Evolutionary conservation across 495 filamentous ascomycete species (phyloP), one percentile per base, ranked within the genome.

Genomic region (Neurospora sp.): DNA sequence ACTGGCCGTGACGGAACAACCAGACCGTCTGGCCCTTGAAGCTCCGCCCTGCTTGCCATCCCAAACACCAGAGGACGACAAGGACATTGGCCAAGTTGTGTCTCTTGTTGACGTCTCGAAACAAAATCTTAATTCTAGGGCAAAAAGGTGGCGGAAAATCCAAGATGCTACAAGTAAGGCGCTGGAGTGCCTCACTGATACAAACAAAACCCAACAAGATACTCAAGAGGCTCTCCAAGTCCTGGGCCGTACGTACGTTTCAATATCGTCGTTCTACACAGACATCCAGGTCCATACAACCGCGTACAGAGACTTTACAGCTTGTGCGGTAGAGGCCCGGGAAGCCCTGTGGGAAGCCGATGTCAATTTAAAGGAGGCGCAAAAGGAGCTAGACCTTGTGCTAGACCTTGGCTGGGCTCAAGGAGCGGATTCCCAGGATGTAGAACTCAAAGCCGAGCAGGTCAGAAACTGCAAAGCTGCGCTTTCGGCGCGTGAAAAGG

Each of bases 201-300:
- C 4, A 23, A 54, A 54, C 46, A 23, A 23, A 6, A 23, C 46
- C 10, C 46, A 12, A 54, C 10, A 54, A 23, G 20, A 23, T 23
- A 5, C 10, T 54, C 46, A 54, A 10, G 2, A 6, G 46, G 20
- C 46, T 23, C 0, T 23, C 0, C n/a, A 0, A 54, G 10, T 2
- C 20, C 10, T 54, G 46, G 20, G 0, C 46, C 10, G n/a, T 11
- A 12, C 20, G 4, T 23, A 54, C 46, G 10, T 4, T 5, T 0
- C 11, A 11, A 0, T 54, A 23, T 6, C 0, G 5, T 0, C 0
- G 0, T 62, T 62, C 23, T 31, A 62, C 23, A 0, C 0, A 14
- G 5, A 1, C 11, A 31, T 62, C 1, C 1, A 14, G 23, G 0
- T 1, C 12, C 1, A 1, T 2, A 2, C 54, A 27, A 16, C 5